Evolutionary conservation across 2,329 filamentous ascomycete genomes (phyloP).

Genomic region (Ilyonectria robusta): DNA sequence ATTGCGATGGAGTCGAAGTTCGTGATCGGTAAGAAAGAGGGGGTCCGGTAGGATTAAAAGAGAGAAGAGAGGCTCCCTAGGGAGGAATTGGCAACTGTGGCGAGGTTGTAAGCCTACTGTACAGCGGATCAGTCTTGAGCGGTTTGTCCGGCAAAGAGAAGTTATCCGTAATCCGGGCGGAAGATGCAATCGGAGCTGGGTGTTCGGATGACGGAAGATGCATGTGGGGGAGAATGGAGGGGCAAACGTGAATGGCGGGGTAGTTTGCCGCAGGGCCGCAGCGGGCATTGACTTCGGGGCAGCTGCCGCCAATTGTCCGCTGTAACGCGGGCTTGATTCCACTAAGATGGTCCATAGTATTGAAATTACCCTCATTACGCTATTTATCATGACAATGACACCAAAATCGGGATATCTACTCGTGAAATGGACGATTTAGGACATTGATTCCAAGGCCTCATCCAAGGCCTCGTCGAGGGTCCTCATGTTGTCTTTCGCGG

Average conservation of each 20-base stretch:
- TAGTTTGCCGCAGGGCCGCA: not conserved
- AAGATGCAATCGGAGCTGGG: constrained; percentile 1
- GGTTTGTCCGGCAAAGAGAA: constrained; percentile 7
- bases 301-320: not conserved
- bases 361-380: not conserved
- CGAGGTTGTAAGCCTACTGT: not conserved
- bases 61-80: not conserved
- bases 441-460: not conserved
- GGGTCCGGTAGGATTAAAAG: not conserved
- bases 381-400: not conserved
- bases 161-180: constrained; percentile 14
- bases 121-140: not conserved
- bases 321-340: not conserved
- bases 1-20: constrained; percentile 26
- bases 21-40: not conserved
- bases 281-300: not conserved
- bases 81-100: not conserved
- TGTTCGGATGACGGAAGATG: constrained; percentile 15
- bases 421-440: not conserved
- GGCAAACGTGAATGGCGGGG: constrained; percentile 21
- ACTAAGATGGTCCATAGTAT: not conserved
- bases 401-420: no score
- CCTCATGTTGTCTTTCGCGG: not conserved
- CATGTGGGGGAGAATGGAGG: constrained; percentile 14
- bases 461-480: not conserved